A percentile compares a stretch with the other conserved stretches of the same genome.
These are phyloP conservation scores for Omphalea diandra DNA, from an alignment of 441 rosid species.

Conservation along the genomic window DNA sequence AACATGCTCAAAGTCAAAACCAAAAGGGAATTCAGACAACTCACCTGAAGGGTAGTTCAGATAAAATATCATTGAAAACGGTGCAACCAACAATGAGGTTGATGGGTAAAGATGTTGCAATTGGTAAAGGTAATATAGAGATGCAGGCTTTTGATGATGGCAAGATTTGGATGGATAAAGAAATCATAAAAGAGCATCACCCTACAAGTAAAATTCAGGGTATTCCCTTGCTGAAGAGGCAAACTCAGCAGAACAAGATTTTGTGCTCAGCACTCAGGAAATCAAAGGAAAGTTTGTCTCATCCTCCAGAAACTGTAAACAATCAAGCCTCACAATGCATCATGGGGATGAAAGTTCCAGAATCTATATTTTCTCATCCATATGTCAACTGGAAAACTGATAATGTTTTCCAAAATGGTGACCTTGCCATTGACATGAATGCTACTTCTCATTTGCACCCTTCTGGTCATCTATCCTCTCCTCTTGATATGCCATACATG, in stretches of 20 bases:
- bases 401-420: neutral
- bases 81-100: conserved; percentile 14
- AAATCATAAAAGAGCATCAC: conserved; percentile 2
- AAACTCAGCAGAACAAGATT: neutral
- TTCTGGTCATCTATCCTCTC: neutral
- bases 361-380: conserved; percentile 1
- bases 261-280: neutral
- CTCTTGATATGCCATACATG: neutral
- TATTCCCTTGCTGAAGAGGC: neutral
- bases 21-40: neutral
- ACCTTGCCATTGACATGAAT: neutral
- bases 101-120: conserved; percentile 16
- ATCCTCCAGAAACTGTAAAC: neutral
- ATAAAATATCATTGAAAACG: neutral
- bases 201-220: neutral
- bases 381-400: neutral
- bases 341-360: neutral
- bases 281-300: conserved; percentile 1
- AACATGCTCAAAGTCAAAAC: neutral
- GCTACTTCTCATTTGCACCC: neutral
- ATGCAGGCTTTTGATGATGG: conserved; percentile 2
- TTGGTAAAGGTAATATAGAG: conserved; percentile 5
- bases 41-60: neutral
- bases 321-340: neutral
- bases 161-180: conserved; percentile 12